Percentiles rank a stretch among this genome's conserved stretches.
These are phyloP conservation scores for Cyamopsis tetragonoloba DNA, from an alignment of 306 rosid genomes.

Conservation along the genomic window DNA sequence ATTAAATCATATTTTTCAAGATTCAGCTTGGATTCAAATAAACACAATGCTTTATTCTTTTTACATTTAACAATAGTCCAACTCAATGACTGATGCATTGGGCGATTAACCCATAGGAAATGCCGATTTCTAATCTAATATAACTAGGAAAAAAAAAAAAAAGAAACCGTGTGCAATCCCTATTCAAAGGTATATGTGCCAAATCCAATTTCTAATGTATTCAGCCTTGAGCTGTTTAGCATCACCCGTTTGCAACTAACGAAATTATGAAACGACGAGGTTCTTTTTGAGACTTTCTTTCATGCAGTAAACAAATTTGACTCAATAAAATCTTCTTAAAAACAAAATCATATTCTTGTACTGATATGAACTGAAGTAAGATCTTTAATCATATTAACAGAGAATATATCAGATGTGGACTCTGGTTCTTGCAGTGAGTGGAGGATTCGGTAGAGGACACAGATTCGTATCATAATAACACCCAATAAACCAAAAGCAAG, in stretches of 20 bases:
- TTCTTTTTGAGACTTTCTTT: not conserved
- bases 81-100: not conserved
- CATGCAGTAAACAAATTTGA: not conserved
- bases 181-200: no score
- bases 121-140: not conserved
- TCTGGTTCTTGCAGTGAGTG: not conserved
- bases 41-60: constrained; percentile 1
- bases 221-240: not conserved
- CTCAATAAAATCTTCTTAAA: not conserved
- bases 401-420: not conserved
- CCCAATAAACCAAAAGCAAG: not conserved
- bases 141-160: no score
- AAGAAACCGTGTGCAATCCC: not conserved
- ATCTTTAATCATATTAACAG: not conserved
- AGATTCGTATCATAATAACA: not conserved
- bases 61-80: not conserved
- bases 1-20: not conserved
- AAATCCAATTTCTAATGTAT: no score
- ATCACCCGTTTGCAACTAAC: not conserved
- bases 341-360: not conserved
- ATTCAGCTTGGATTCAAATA: not conserved
- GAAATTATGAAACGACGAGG: not conserved
- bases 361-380: not conserved
- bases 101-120: not conserved
- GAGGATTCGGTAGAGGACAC: not conserved